Percentiles rank a stretch among this genome's conserved stretches.
Evolutionary conservation across 768 basidiomycete species (phyloP).

Genomic region (Kwoniella shandongensis): DNA sequence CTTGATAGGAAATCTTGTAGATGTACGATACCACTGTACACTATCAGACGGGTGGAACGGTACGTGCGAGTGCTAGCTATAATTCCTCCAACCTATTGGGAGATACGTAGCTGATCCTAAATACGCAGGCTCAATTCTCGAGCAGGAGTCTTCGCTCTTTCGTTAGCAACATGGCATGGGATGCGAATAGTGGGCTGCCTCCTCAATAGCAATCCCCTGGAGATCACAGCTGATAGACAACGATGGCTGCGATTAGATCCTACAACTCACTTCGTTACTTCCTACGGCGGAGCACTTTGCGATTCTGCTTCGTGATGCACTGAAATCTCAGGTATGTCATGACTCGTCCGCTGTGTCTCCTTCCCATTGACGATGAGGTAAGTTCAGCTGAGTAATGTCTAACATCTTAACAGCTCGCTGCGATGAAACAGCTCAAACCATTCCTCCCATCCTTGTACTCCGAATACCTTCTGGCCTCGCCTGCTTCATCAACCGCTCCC

Average conservation of each 20-base stretch:
- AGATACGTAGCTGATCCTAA: background rate
- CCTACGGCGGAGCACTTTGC: constrained; percentile 95
- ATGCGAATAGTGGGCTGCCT: constrained; percentile 74
- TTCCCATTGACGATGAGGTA: too few relatives aligned
- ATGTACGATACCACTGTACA: constrained; percentile 86
- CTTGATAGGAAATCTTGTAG: constrained; percentile 88
- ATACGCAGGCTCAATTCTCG: constrained; percentile 68
- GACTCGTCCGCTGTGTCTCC: background rate
- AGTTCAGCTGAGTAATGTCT: too few relatives aligned
- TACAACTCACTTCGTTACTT: constrained; percentile 88
- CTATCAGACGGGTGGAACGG: constrained; percentile 88
- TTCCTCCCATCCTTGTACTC: constrained; percentile 94
- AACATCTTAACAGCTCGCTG: constrained; percentile 60
- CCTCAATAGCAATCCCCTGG: background rate
- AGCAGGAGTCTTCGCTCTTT: constrained; percentile 93
- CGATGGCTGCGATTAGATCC: constrained; percentile 55
- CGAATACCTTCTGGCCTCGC: constrained; percentile 71
- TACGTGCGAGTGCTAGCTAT: constrained; percentile 16
- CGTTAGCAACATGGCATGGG: constrained; percentile 88
- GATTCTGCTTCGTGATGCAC: constrained; percentile 76
- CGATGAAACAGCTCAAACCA: constrained; percentile 88
- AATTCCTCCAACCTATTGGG: background rate
- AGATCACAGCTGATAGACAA: background rate
- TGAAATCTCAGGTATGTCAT: constrained; percentile 67
- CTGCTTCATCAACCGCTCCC: constrained; percentile 6